Percentiles rank a stretch among this genome's conserved stretches.
Evolutionary conservation across 225 moss, liverwort and hornwort species (phyloP).

Genomic region (Physcomitrellopsis africana): DNA sequence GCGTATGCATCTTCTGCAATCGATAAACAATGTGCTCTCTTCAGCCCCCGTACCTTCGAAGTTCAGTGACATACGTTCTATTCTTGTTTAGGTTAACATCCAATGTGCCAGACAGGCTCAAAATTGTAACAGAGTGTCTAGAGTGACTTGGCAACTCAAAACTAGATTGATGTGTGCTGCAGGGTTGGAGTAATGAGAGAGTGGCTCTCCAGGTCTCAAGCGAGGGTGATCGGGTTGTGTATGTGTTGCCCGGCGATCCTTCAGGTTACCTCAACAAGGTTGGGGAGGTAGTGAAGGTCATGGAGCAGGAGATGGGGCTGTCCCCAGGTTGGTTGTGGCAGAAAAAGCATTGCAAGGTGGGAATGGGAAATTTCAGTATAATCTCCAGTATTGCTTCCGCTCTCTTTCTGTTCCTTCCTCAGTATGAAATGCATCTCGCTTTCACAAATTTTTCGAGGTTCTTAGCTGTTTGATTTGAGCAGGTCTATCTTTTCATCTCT

Average conservation of each 20-base stretch:
- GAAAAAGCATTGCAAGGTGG: conserved; percentile 74
- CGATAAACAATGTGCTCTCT: too few relatives aligned
- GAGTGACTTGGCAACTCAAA: background rate
- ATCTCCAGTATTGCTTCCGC: background rate
- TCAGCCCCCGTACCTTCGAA: too few relatives aligned
- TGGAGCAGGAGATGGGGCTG: conserved; percentile 93
- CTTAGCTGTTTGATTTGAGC: conserved; percentile 27
- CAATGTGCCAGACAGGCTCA: background rate
- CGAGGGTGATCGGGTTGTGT: conserved; percentile 54
- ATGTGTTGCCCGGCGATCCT: conserved; percentile 50
- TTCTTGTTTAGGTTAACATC: background rate
- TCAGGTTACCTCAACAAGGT: conserved; percentile 54
- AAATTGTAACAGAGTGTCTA: too few relatives aligned
- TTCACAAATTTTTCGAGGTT: background rate
- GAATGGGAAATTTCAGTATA: conserved; percentile 36
- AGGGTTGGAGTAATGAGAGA: conserved; percentile 64
- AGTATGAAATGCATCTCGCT: background rate
- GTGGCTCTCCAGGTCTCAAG: conserved; percentile 51
- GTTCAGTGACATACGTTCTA: background rate
- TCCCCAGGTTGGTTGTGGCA: conserved; percentile 87
- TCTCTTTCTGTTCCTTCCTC: background rate
- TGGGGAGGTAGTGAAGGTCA: conserved; percentile 72
- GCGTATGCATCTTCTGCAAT: background rate
- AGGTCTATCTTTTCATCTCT: conserved; percentile 92
- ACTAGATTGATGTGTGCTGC: conserved; percentile 18